phyloP scores from a whole-genome alignment of 768 basidiomycete species.

The Mycena metata region DNA sequence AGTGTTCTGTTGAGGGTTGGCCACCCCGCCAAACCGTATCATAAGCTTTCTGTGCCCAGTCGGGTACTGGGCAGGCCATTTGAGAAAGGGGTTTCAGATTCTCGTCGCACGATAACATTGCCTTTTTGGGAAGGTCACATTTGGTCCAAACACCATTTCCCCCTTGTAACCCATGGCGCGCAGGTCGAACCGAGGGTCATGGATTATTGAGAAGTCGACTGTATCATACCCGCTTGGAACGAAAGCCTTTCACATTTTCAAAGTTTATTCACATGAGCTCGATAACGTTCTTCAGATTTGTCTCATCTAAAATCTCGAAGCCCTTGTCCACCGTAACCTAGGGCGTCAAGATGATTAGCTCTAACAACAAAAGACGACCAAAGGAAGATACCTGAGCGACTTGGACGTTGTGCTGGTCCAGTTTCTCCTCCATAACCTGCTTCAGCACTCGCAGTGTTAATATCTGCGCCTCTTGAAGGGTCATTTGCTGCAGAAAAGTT shows the following conservation, averaged over 20 bases:
- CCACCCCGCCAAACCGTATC: too few species aligned
- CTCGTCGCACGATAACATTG: too few species aligned
- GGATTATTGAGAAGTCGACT: too few species aligned
- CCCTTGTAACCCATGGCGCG: too few species aligned
- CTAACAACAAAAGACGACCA: conserved; percentile 7
- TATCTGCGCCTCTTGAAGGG: conserved; percentile 87
- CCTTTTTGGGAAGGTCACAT: too few species aligned
- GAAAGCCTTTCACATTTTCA: neutral
- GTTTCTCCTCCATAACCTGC: conserved; percentile 99
- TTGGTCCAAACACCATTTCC: too few species aligned
- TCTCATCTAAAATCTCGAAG: conserved; percentile 92
- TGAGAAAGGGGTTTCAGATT: too few species aligned
- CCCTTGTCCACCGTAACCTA: conserved; percentile 87
- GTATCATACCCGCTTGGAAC: too few species aligned
- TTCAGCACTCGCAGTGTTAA: conserved; percentile 92
- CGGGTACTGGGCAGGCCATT: too few species aligned
- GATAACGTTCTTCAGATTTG: conserved; percentile 84
- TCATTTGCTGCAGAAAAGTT: conserved; percentile 81
- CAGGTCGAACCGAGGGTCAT: too few species aligned
- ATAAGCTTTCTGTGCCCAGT: too few species aligned
- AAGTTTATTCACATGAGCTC: conserved; percentile 76
- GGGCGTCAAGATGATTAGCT: conserved; percentile 3
- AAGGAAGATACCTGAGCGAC: conserved; percentile 83
- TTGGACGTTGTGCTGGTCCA: conserved; percentile 99
- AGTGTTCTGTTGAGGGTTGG: too few species aligned